Conservation (phyloP, 345 rosid genomes). For the Gossypium longicalyx region DNA sequence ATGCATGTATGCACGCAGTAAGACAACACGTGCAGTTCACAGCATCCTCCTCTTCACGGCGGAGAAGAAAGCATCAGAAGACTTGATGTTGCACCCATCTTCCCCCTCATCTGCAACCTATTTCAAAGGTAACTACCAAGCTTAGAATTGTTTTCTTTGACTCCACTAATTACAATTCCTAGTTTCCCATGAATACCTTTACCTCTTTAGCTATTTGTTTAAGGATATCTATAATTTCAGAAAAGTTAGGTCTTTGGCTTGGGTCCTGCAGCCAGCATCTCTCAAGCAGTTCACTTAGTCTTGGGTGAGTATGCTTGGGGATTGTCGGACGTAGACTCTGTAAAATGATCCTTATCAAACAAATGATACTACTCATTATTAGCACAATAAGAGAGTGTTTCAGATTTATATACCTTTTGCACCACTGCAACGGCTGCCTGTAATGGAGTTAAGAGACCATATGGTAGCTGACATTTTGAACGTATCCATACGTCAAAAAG, state of each 20-base stretch:
- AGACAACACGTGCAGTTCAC: constrained; percentile 21
- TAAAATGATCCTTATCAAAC: background rate
- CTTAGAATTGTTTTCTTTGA: constrained; percentile 10
- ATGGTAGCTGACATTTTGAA: constrained; percentile 60
- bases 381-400: background rate
- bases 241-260: constrained; percentile 70
- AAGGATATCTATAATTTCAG: constrained; percentile 61
- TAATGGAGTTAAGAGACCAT: constrained; percentile 66
- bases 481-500: background rate
- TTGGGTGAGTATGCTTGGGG: constrained; percentile 73
- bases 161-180: too few species aligned
- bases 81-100: constrained; percentile 36
- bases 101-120: constrained; percentile 60
- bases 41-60: constrained; percentile 34
- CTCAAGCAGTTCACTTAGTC: constrained; percentile 67
- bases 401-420: constrained; percentile 56
- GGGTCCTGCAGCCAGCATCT: constrained; percentile 93
- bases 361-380: too few species aligned
- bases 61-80: constrained; percentile 41
- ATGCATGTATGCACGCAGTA: background rate
- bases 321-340: constrained; percentile 77
- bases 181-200: constrained; percentile 4
- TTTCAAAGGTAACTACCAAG: constrained; percentile 5
- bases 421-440: constrained; percentile 96
- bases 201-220: constrained; percentile 68